phyloP scores from a whole-genome alignment of 495 filamentous ascomycete genomes.

The Hypoxylon rickii region DNA sequence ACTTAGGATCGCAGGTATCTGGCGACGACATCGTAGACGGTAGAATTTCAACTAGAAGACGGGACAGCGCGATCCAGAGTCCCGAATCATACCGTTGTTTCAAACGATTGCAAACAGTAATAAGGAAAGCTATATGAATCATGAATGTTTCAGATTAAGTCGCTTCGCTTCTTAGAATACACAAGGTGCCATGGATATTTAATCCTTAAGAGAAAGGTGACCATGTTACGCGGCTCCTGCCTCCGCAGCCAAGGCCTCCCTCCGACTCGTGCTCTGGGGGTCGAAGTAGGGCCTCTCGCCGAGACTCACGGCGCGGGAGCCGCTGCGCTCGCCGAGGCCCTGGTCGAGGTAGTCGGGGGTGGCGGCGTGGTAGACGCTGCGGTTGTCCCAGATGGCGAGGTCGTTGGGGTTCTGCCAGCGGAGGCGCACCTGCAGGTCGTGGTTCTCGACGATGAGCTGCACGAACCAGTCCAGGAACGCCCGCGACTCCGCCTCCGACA shows the following conservation, averaged over 20 bases:
- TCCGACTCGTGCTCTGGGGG: conserved; percentile 59
- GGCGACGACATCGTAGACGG: too few species aligned
- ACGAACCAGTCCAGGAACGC: conserved; percentile 66
- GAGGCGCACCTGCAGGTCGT: conserved; percentile 77
- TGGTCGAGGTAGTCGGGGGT: conserved; percentile 69
- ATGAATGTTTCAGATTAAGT: too few species aligned
- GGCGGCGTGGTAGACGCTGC: conserved; percentile 69
- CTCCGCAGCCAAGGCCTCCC: conserved; percentile 57
- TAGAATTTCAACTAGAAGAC: too few species aligned
- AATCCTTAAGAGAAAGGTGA: too few species aligned
- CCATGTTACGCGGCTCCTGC: background rate
- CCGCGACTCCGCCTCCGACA: conserved; percentile 68
- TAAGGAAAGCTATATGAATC: too few species aligned
- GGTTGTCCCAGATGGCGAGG: conserved; percentile 81
- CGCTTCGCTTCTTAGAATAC: too few species aligned
- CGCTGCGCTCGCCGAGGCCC: conserved; percentile 61
- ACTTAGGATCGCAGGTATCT: too few species aligned
- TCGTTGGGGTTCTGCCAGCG: conserved; percentile 66
- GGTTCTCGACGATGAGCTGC: conserved; percentile 70
- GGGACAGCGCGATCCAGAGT: too few species aligned
- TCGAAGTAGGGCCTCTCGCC: conserved; percentile 76
- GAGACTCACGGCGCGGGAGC: conserved; percentile 65
- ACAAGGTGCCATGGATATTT: too few species aligned
- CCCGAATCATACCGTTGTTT: too few species aligned
- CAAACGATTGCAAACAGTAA: too few species aligned